phyloP scores from a whole-genome alignment of 2,329 filamentous ascomycete genomes.

The Neocucurbitaria cava region DNA sequence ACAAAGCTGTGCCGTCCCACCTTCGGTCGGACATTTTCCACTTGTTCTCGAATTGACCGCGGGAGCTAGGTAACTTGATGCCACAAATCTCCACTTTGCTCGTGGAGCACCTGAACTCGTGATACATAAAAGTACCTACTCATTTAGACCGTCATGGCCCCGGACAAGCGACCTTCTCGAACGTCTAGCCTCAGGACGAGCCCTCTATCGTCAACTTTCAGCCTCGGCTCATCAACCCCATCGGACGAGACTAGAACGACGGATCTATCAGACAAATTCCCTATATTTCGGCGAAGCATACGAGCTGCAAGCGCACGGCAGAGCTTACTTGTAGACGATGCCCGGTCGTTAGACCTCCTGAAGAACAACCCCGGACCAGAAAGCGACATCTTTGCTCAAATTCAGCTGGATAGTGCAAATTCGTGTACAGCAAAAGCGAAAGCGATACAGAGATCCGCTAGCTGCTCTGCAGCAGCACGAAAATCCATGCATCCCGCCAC shows the following conservation, averaged over 20 bases:
- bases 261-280: conserved; percentile 2
- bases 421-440: background rate
- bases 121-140: conserved; percentile 19
- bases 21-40: conserved; percentile 11
- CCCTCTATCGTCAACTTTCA: conserved; percentile 22
- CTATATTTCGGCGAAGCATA: conserved; percentile 4
- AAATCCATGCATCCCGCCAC: conserved; percentile 29
- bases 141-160: conserved; percentile 31
- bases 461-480: conserved; percentile 21
- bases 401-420: background rate
- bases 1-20: conserved; percentile 31
- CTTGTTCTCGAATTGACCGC: conserved; percentile 11
- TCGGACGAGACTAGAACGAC: conserved; percentile 2
- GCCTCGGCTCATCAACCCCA: conserved; percentile 22
- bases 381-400: background rate
- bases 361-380: background rate
- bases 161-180: conserved; percentile 14
- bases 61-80: conserved; percentile 32
- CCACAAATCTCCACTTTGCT: conserved; percentile 15
- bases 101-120: conserved; percentile 17
- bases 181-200: conserved; percentile 18
- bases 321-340: conserved; percentile 7
- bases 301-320: conserved; percentile 7
- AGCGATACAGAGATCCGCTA: conserved; percentile 23
- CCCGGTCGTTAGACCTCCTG: conserved; percentile 2